phyloP scores from a whole-genome alignment of 352 stramenopile genomes.

The Globisporangium cylindrosporum region DNA sequence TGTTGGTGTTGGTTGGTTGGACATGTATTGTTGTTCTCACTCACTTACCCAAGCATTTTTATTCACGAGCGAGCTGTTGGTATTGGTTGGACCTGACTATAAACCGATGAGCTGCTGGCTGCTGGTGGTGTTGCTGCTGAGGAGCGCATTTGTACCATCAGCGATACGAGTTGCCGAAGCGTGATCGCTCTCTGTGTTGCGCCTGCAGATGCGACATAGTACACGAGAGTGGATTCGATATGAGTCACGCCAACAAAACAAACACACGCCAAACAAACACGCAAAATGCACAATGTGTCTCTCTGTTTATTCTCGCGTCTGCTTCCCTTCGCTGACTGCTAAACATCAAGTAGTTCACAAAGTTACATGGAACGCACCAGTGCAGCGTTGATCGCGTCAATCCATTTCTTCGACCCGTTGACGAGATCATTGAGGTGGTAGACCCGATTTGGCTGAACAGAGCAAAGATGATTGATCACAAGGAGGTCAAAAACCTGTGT shows the following conservation, averaged over 20 bases:
- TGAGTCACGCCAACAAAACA: conserved; percentile 3
- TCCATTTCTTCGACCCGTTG: conserved; percentile 89
- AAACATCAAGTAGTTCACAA: conserved; percentile 5
- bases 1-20: background rate
- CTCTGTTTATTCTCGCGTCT: conserved; percentile 19
- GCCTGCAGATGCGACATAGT: conserved; percentile 7
- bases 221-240: background rate
- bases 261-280: background rate
- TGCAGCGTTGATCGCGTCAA: conserved; percentile 84
- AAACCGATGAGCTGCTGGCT: conserved; percentile 2
- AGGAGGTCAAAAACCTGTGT: conserved; percentile 1
- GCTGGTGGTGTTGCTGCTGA: background rate
- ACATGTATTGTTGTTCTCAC: conserved; percentile 3
- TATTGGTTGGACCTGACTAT: conserved; percentile 10
- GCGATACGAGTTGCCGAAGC: conserved; percentile 18
- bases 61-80: conserved; percentile 7
- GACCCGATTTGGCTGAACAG: conserved; percentile 69
- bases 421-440: conserved; percentile 88
- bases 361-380: conserved; percentile 63
- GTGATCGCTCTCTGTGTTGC: conserved; percentile 19
- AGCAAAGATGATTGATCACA: background rate
- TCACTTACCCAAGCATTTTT: conserved; percentile 1
- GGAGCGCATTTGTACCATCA: conserved; percentile 8
- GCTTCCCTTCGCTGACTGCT: conserved; percentile 20
- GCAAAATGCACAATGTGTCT: background rate